Evolutionary conservation across 2,329 filamentous ascomycete species (phyloP).

Genomic region (Pyricularia sp.): DNA sequence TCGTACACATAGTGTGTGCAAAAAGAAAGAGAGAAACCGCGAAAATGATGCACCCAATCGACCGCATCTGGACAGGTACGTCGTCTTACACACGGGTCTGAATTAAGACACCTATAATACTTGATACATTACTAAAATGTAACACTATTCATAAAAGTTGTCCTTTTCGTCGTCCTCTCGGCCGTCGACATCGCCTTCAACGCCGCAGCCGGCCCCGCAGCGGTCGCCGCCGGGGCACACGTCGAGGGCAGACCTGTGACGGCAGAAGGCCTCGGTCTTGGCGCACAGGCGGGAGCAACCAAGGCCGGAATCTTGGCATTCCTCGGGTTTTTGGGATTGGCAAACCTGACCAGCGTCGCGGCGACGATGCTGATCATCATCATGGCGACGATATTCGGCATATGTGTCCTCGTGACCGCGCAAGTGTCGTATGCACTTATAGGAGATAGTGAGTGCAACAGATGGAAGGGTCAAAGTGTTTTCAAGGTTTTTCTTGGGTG

Average conservation of each 20-base stretch:
- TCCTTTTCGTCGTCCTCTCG: conserved; percentile 2
- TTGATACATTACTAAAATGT: not conserved
- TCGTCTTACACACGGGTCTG: not conserved
- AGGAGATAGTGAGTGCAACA: not conserved
- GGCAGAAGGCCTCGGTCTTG: not conserved
- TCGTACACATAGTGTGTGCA: not conserved
- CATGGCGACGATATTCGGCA: conserved; percentile 1
- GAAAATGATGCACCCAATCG: not conserved
- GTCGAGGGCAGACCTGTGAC: not conserved
- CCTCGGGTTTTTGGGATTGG: conserved; percentile 3
- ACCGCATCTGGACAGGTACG: not conserved
- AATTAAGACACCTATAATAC: no score
- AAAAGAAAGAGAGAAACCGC: not conserved
- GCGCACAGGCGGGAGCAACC: not conserved
- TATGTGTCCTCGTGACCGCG: conserved; percentile 3
- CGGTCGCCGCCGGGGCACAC: conserved; percentile 2
- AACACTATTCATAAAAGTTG: not conserved
- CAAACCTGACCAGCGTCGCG: not conserved
- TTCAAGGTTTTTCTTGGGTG: not conserved
- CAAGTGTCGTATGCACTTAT: conserved; percentile 1
- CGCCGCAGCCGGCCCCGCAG: conserved; percentile 4
- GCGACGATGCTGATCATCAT: not conserved
- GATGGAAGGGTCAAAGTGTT: not conserved
- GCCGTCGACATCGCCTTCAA: conserved; percentile 5
- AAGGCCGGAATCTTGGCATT: conserved; percentile 5